These are phyloP conservation scores for Microdochium trichocladiopsis DNA, from an alignment of 2,329 filamentous ascomycete genomes.

Conservation along the genomic window DNA sequence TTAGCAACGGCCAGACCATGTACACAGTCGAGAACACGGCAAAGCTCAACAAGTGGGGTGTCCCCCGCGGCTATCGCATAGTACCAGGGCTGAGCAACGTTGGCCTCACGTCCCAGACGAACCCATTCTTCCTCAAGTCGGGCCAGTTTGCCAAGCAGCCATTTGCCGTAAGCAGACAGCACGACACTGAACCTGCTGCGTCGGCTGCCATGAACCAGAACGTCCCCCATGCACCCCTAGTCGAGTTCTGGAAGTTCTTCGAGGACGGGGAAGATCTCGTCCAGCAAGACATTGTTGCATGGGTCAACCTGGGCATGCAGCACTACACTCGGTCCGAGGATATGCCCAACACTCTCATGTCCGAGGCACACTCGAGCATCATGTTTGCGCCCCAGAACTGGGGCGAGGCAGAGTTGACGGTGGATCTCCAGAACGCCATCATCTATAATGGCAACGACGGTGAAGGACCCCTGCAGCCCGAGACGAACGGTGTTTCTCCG, in stretches of 20 bases:
- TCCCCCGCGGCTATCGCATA: conserved; percentile 33
- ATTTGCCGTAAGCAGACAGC: conserved; percentile 31
- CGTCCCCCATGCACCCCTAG: conserved; percentile 24
- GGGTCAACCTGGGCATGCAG: conserved; percentile 45
- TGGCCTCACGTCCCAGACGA: conserved; percentile 25
- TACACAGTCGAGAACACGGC: conserved; percentile 28
- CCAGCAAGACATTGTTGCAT: conserved; percentile 33
- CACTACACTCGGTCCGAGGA: conserved; percentile 36
- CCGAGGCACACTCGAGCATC: conserved; percentile 30
- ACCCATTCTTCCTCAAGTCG: conserved; percentile 24
- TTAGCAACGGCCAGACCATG: conserved; percentile 27
- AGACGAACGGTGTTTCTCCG: background rate
- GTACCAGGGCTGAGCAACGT: conserved; percentile 24
- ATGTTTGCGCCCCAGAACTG: conserved; percentile 31
- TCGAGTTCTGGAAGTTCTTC: conserved; percentile 35
- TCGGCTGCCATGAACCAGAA: conserved; percentile 24
- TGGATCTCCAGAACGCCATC: background rate
- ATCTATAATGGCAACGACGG: background rate
- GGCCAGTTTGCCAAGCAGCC: conserved; percentile 26
- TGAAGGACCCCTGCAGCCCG: background rate
- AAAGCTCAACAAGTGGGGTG: conserved; percentile 30
- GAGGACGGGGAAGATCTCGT: conserved; percentile 31
- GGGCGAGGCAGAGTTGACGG: background rate
- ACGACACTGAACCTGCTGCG: conserved; percentile 35
- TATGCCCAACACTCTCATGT: conserved; percentile 24